These are phyloP conservation scores for Prunus kanzakura DNA, from an alignment of 306 rosid genomes.

Conservation along the genomic window DNA sequence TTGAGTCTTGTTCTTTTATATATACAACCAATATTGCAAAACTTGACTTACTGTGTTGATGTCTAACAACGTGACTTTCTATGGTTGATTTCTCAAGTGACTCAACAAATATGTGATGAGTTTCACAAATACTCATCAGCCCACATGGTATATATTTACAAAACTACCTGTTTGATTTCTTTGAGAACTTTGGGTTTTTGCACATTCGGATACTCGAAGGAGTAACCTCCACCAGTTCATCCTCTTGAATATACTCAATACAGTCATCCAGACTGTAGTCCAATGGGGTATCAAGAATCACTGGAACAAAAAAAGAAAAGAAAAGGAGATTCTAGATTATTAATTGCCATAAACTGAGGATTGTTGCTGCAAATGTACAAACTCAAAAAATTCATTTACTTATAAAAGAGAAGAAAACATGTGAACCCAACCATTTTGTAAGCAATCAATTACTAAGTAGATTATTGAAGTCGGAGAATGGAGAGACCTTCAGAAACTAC, in stretches of 20 bases:
- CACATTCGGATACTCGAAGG: conserved; percentile 78
- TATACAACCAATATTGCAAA: conserved; percentile 38
- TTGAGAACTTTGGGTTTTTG: conserved; percentile 78
- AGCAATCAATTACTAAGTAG: not conserved
- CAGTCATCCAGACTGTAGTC: conserved; percentile 91
- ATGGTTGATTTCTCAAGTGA: not conserved
- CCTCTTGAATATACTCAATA: conserved; percentile 98
- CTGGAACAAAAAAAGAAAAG: conserved; percentile 35
- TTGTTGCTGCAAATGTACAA: conserved; percentile 4
- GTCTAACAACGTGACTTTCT: conserved; percentile 9
- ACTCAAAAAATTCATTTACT: not conserved
- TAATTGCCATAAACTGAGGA: conserved; percentile 10
- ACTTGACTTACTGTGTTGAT: conserved; percentile 20
- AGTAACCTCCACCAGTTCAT: conserved; percentile 88
- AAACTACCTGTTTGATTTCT: conserved; percentile 59
- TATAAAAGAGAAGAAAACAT: not conserved
- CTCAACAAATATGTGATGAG: conserved; percentile 4
- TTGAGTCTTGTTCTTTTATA: conserved; percentile 21
- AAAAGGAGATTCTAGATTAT: not conserved
- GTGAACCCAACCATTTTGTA: not conserved
- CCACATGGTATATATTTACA: conserved; percentile 30
- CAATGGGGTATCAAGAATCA: conserved; percentile 92
- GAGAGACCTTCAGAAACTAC: not conserved
- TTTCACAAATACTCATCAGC: not conserved
- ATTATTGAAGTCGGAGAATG: not conserved